phyloP scores from a whole-genome alignment of 306 rosid genomes.

The Lotus japonicus region DNA sequence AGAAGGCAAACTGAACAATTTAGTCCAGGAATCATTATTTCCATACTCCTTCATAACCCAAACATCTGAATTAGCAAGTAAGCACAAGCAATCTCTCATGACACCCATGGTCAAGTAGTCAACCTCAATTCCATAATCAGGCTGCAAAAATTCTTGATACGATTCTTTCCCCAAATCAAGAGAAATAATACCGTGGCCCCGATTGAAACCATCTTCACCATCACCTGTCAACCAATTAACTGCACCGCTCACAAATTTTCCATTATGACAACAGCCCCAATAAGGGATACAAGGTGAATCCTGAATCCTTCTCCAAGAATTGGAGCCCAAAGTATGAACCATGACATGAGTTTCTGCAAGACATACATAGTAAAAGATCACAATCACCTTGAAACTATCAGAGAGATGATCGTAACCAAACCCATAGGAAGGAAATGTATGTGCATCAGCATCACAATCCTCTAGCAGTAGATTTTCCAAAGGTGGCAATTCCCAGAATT shows the following conservation, averaged over 20 bases:
- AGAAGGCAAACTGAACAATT: not conserved
- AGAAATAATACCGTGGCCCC: constrained; percentile 5
- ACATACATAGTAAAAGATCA: not conserved
- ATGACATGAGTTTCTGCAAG: not conserved
- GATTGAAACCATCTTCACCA: too few relatives aligned
- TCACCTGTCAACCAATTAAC: constrained; percentile 20
- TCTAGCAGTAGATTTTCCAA: not conserved
- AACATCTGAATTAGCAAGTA: not conserved
- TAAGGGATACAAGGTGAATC: not conserved
- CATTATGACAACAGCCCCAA: not conserved
- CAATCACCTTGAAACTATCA: constrained; percentile 21
- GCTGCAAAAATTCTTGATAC: constrained; percentile 14
- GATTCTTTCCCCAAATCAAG: constrained; percentile 27
- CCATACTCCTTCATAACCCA: constrained; percentile 39
- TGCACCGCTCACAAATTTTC: constrained; percentile 20
- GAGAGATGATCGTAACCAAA: constrained; percentile 21
- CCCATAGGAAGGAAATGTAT: not conserved
- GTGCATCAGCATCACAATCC: too few relatives aligned
- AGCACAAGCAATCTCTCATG: constrained; percentile 19
- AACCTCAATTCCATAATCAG: not conserved
- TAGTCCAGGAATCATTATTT: constrained; percentile 29
- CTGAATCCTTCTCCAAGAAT: constrained; percentile 17
- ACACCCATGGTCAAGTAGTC: not conserved
- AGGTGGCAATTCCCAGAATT: not conserved
- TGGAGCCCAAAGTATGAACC: constrained; percentile 15